A percentile compares a stretch with the other conserved stretches of the same genome.
phyloP scores from a whole-genome alignment of 345 rosid species.

The Eutrema yunnanense region DNA sequence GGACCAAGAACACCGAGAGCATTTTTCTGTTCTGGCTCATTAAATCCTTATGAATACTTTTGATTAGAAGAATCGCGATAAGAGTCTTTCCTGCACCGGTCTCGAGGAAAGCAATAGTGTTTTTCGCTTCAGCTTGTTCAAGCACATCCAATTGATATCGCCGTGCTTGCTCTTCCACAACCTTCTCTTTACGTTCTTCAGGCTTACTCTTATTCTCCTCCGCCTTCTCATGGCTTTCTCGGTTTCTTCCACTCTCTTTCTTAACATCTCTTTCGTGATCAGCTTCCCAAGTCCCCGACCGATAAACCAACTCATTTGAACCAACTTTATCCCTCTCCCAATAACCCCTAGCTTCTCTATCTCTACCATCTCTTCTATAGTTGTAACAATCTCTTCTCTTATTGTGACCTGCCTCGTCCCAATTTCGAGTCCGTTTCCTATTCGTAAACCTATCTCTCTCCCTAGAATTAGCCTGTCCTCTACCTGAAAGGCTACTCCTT shows the following conservation, averaged over 20 bases:
- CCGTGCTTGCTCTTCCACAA: conserved; percentile 86
- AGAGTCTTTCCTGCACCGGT: conserved; percentile 99
- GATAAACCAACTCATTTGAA: conserved; percentile 66
- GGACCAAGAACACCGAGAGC: conserved; percentile 94
- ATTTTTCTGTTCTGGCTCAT: conserved; percentile 60
- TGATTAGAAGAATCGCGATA: conserved; percentile 88
- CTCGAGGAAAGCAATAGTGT: conserved; percentile 96
- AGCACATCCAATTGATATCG: conserved; percentile 92
- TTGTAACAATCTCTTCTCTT: conserved; percentile 51
- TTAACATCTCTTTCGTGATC: conserved; percentile 48
- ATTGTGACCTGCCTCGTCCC: conserved; percentile 50
- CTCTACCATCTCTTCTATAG: conserved; percentile 57
- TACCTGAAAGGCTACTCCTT: conserved; percentile 27
- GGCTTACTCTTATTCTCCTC: conserved; percentile 41
- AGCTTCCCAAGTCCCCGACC: conserved; percentile 79
- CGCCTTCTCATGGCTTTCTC: conserved; percentile 34
- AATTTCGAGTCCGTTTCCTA: conserved; percentile 59
- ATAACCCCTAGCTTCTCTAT: conserved; percentile 68
- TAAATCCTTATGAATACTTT: conserved; percentile 57
- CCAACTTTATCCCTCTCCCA: conserved; percentile 92
- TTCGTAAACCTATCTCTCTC: conserved; percentile 46
- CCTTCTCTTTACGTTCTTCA: conserved; percentile 60
- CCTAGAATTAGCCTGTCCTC: conserved; percentile 40
- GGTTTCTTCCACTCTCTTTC: conserved; percentile 33
- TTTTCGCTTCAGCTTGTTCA: conserved; percentile 84